Conservation (phyloP, 192 early-diverging fungal genomes). For the Dissophora globulifera region DNA sequence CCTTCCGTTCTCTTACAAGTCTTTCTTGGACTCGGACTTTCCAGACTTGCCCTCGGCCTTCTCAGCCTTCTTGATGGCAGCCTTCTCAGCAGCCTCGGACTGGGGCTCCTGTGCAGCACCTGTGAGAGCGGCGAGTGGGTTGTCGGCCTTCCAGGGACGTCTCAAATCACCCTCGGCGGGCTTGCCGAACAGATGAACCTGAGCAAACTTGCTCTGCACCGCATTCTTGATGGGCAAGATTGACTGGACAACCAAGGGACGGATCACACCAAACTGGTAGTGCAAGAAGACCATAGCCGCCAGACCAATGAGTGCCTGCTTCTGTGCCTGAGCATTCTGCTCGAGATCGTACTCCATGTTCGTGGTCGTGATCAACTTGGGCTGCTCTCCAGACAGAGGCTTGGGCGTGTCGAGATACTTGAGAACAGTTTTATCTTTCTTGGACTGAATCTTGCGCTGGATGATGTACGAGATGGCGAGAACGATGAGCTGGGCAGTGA, state of each 20-base stretch:
- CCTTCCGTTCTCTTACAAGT: constrained; percentile 16
- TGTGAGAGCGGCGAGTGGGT: constrained; percentile 72
- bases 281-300: constrained; percentile 83
- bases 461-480: constrained; percentile 56
- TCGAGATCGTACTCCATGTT: constrained; percentile 80
- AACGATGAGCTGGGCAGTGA: constrained; percentile 65
- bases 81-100: constrained; percentile 62
- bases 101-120: constrained; percentile 38
- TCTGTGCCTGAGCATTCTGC: constrained; percentile 74
- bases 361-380: constrained; percentile 72
- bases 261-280: constrained; percentile 88
- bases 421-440: constrained; percentile 88
- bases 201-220: constrained; percentile 75
- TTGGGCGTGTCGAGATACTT: constrained; percentile 82
- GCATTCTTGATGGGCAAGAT: constrained; percentile 81
- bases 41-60: constrained; percentile 54
- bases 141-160: constrained; percentile 85
- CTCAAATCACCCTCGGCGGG: constrained; percentile 80
- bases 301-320: constrained; percentile 74
- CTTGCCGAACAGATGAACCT: constrained; percentile 82
- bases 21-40: constrained; percentile 48
- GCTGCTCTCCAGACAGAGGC: constrained; percentile 53
- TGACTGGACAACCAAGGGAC: constrained; percentile 89
- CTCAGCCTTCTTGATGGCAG: constrained; percentile 65
- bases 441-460: constrained; percentile 61